These are phyloP conservation scores for Cladosporium sp. DNA, from an alignment of 2,329 filamentous ascomycete genomes.

Conservation along the genomic window DNA sequence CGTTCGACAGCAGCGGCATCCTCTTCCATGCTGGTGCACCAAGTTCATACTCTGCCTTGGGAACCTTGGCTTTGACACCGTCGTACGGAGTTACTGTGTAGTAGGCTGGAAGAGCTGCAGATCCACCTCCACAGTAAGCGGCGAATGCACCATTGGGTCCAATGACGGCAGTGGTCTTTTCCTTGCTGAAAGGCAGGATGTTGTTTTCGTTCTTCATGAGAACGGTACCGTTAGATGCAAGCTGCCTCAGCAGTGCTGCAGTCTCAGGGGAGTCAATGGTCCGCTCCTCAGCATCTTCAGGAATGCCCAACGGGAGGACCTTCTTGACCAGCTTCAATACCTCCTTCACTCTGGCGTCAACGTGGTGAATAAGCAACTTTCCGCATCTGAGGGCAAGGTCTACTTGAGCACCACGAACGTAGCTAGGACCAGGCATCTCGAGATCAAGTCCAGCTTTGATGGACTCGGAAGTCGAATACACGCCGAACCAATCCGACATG, in stretches of 20 bases:
- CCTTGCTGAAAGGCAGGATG: constrained; percentile 60
- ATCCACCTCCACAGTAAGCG: constrained; percentile 41
- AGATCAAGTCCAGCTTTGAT: constrained; percentile 74
- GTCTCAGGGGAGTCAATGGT: constrained; percentile 30
- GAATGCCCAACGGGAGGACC: constrained; percentile 21
- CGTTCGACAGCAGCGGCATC: constrained; percentile 24
- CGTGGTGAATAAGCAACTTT: constrained; percentile 30
- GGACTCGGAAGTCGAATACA: constrained; percentile 63
- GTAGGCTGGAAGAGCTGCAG: constrained; percentile 30
- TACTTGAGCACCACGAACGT: constrained; percentile 29
- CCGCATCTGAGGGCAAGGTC: constrained; percentile 25
- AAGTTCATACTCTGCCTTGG: constrained; percentile 20
- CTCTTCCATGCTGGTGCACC: constrained; percentile 27
- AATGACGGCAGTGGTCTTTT: constrained; percentile 66
- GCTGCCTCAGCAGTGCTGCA: constrained; percentile 25
- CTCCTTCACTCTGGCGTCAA: constrained; percentile 57
- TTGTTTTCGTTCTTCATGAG: constrained; percentile 62
- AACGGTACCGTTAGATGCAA: constrained; percentile 27
- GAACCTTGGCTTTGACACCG: constrained; percentile 25
- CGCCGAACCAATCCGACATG: constrained; percentile 75
- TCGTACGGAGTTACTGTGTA: constrained; percentile 30
- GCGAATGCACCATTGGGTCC: constrained; percentile 69
- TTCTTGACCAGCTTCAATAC: constrained; percentile 55
- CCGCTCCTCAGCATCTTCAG: constrained; percentile 26
- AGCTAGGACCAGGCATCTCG: constrained; percentile 78